Evolutionary conservation across 768 basidiomycete species (phyloP).

Genomic region (Pleurotus pulmonarius): DNA sequence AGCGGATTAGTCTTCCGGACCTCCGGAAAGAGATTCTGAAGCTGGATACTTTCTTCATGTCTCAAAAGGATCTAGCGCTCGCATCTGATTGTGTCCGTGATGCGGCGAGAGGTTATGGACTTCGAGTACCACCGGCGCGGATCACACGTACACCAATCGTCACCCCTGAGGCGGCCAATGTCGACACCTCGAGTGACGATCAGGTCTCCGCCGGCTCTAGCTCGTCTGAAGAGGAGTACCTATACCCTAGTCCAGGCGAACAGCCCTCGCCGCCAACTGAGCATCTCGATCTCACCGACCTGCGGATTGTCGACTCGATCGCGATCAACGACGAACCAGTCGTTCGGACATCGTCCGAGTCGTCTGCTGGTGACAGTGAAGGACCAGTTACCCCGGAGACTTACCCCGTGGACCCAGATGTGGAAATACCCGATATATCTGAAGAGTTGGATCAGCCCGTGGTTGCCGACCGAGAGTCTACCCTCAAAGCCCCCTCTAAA

Average conservation of each 20-base stretch:
- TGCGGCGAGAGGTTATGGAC: conserved; percentile 11
- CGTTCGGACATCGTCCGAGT: conserved; percentile 23
- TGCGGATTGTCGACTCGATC: conserved; percentile 14
- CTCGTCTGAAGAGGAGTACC: conserved; percentile 30
- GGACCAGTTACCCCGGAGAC: conserved; percentile 49
- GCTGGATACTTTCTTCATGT: conserved; percentile 61
- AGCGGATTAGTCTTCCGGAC: conserved; percentile 60
- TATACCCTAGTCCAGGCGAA: conserved; percentile 30
- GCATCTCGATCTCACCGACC: conserved; percentile 9
- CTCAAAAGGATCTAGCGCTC: conserved; percentile 38
- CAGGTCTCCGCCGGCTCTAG: conserved; percentile 16
- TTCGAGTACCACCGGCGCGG: conserved; percentile 1
- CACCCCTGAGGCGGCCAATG: neutral
- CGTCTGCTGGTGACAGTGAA: conserved; percentile 31
- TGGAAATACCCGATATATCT: conserved; percentile 39
- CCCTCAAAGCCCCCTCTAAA: conserved; percentile 19
- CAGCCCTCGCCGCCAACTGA: conserved; percentile 15
- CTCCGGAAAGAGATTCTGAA: conserved; percentile 53
- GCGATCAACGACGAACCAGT: conserved; percentile 12
- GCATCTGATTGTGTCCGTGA: conserved; percentile 21
- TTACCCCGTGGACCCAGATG: conserved; percentile 32
- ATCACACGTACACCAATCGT: neutral
- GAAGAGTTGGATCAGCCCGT: conserved; percentile 30
- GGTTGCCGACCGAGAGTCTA: conserved; percentile 1
- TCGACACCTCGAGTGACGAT: neutral